These are phyloP conservation scores for Mimosa bimucronata DNA, from an alignment of 306 rosid species.

Conservation along the genomic window DNA sequence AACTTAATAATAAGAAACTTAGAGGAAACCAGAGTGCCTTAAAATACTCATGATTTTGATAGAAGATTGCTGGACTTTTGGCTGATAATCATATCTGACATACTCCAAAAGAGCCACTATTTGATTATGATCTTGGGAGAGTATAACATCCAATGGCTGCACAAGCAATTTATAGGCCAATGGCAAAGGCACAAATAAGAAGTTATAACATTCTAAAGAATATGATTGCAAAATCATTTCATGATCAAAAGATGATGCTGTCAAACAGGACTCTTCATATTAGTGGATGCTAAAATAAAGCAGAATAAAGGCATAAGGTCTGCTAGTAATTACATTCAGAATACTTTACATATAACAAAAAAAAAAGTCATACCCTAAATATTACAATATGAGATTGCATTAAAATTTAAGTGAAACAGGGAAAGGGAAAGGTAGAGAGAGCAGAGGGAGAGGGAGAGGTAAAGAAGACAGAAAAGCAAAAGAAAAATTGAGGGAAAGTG, in stretches of 20 bases:
- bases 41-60: constrained; percentile 93
- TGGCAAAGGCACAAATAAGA: constrained; percentile 7
- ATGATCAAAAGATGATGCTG: neutral
- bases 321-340: neutral
- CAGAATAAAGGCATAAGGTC: neutral
- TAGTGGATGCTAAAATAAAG: neutral
- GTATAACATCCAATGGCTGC: constrained; percentile 97
- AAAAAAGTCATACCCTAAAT: neutral
- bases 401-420: neutral
- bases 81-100: constrained; percentile 92
- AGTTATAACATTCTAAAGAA: constrained; percentile 8
- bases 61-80: constrained; percentile 84
- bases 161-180: constrained; percentile 39
- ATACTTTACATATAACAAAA: neutral
- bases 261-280: neutral
- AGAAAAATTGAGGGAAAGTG: neutral
- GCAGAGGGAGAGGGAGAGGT: neutral
- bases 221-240: constrained; percentile 1
- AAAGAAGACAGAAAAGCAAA: neutral
- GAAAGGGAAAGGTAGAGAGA: neutral
- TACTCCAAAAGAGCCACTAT: constrained; percentile 89
- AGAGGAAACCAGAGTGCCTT: constrained; percentile 58
- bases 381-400: neutral
- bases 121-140: constrained; percentile 94
- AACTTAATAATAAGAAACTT: constrained; percentile 34